A percentile compares a stretch with the other conserved stretches of the same genome.
Conservation (phyloP, 2,329 filamentous ascomycete species). For the Colletotrichum spinosum region DNA sequence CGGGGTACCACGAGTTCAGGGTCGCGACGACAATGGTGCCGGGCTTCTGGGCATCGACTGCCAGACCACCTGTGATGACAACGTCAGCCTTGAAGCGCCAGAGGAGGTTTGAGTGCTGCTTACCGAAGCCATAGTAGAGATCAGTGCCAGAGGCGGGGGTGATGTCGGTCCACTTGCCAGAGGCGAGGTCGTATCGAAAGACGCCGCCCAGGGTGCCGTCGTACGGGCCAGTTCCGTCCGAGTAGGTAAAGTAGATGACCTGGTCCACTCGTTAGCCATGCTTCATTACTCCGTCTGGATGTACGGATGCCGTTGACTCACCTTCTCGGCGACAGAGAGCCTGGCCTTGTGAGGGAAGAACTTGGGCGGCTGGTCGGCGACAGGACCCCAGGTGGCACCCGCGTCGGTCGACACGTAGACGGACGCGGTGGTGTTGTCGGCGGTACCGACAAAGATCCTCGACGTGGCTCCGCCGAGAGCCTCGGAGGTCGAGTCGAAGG, state of each 20-base stretch:
- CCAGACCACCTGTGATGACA: slow-evolving; percentile 54
- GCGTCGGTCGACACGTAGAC: slow-evolving; percentile 66
- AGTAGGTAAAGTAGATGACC: slow-evolving; percentile 62
- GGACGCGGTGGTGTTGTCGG: slow-evolving; percentile 63
- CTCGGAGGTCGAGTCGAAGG: slow-evolving; percentile 65
- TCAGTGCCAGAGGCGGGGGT: slow-evolving; percentile 61
- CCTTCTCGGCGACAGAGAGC: slow-evolving; percentile 62
- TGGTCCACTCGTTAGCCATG: background rate
- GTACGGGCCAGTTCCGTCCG: slow-evolving; percentile 67
- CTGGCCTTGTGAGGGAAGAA: slow-evolving; percentile 67
- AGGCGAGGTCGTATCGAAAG: slow-evolving; percentile 64
- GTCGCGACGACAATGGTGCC: slow-evolving; percentile 68
- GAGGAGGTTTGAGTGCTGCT: background rate
- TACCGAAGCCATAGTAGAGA: slow-evolving; percentile 63
- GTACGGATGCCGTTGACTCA: slow-evolving; percentile 43
- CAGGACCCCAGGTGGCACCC: slow-evolving; percentile 62
- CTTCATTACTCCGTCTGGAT: background rate
- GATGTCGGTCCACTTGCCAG: slow-evolving; percentile 65
- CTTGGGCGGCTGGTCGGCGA: slow-evolving; percentile 61
- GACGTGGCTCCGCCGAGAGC: slow-evolving; percentile 60
- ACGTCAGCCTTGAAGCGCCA: background rate
- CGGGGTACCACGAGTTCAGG: slow-evolving; percentile 70
- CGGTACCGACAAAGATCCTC: slow-evolving; percentile 67
- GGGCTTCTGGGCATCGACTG: slow-evolving; percentile 63
- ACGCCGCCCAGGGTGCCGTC: slow-evolving; percentile 66